A percentile compares a stretch with the other conserved stretches of the same genome.
Evolutionary conservation across 768 basidiomycete genomes (phyloP).

Genomic region (Pseudohyphozyma bogoriensis): DNA sequence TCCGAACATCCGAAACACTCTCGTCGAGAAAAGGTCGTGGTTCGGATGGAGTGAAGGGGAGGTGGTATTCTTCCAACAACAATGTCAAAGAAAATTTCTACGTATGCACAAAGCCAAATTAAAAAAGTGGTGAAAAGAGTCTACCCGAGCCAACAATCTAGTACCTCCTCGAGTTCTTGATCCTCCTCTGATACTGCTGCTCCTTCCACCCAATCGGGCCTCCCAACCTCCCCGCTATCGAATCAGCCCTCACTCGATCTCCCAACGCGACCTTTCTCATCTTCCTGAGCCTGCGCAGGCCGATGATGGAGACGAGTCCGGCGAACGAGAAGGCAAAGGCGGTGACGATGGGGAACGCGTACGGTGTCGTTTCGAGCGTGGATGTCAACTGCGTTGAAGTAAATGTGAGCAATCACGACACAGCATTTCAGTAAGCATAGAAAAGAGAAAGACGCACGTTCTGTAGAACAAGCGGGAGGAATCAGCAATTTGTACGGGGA

Average conservation of each 20-base stretch:
- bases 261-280: slow-evolving; percentile 38
- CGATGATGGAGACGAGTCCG: slow-evolving; percentile 53
- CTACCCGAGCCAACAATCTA: too few species aligned
- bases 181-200: too few species aligned
- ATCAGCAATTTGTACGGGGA: neutral
- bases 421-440: neutral
- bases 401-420: neutral
- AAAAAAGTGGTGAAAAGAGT: too few species aligned
- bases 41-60: too few species aligned
- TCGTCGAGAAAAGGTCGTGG: too few species aligned
- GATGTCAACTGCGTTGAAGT: slow-evolving; percentile 52
- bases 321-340: slow-evolving; percentile 52
- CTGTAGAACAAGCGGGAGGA: neutral
- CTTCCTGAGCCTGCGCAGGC: slow-evolving; percentile 49
- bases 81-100: too few species aligned
- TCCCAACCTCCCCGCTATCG: neutral
- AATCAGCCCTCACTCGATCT: slow-evolving; percentile 1
- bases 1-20: too few species aligned
- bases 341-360: slow-evolving; percentile 63
- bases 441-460: slow-evolving; percentile 6
- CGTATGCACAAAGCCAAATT: too few species aligned
- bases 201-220: neutral
- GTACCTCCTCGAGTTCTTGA: too few species aligned
- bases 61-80: too few species aligned
- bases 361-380: slow-evolving; percentile 59